These are phyloP conservation scores for Mucor piriformis DNA, from an alignment of 371 early-diverging fungal species.

Conservation along the genomic window DNA sequence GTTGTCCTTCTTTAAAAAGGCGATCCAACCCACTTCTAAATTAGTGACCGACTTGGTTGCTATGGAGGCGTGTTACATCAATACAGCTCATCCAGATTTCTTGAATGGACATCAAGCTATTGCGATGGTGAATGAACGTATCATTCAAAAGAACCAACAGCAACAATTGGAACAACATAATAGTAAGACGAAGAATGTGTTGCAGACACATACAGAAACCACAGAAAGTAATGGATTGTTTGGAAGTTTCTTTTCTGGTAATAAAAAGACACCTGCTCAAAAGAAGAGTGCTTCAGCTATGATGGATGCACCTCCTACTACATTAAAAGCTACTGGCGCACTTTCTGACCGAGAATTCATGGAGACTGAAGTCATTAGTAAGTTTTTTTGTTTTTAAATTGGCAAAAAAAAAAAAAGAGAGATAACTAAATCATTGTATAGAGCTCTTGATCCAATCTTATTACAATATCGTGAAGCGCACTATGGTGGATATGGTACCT, in stretches of 20 bases:
- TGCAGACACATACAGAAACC: constrained; percentile 7
- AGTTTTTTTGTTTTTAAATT: constrained; percentile 23
- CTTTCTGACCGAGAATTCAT: constrained; percentile 94
- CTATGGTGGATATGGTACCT: constrained; percentile 97
- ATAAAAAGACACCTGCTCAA: constrained; percentile 62
- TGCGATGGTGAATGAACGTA: constrained; percentile 83
- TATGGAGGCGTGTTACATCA: constrained; percentile 96
- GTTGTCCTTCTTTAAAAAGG: constrained; percentile 88
- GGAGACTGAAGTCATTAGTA: constrained; percentile 97
- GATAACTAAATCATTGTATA: constrained; percentile 15
- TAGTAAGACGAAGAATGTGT: constrained; percentile 3
- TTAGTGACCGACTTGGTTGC: constrained; percentile 88
- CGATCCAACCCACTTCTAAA: constrained; percentile 87
- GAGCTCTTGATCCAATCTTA: constrained; percentile 94
- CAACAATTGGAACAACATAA: neutral
- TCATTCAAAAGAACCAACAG: constrained; percentile 48
- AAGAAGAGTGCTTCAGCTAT: constrained; percentile 36
- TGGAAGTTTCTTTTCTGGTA: constrained; percentile 88
- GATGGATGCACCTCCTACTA: constrained; percentile 90
- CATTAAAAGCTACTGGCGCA: constrained; percentile 92
- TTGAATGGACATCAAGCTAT: constrained; percentile 94
- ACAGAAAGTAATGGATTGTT: constrained; percentile 68
- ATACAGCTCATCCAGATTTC: constrained; percentile 99
- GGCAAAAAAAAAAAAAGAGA: neutral
- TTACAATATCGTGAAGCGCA: constrained; percentile 97